phyloP scores from a whole-genome alignment of 345 rosid species.

The Mercurialis annua region DNA sequence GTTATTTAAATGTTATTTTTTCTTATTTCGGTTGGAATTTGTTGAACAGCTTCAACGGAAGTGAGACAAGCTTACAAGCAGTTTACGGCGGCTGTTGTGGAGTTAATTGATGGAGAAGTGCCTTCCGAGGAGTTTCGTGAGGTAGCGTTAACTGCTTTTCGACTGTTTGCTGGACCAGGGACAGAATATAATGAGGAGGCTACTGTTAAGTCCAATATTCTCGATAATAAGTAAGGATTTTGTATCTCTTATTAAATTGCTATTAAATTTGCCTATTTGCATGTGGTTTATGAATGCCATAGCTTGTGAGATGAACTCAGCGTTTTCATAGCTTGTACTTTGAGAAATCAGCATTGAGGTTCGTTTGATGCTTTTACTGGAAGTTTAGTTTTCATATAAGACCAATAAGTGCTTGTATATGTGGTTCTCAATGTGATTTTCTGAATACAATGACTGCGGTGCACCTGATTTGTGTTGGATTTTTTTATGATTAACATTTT shows the following conservation, averaged over 20 bases:
- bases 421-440: not conserved
- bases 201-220: slow-evolving; percentile 27
- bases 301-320: not conserved
- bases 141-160: slow-evolving; percentile 56
- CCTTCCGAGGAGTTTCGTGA: slow-evolving; percentile 78
- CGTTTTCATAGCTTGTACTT: not conserved
- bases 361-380: too few relatives aligned
- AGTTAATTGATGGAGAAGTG: slow-evolving; percentile 70
- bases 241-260: too few relatives aligned
- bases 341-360: not conserved
- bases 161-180: slow-evolving; percentile 41
- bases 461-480: not conserved
- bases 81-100: slow-evolving; percentile 71
- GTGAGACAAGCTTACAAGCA: slow-evolving; percentile 79
- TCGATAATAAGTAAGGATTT: slow-evolving; percentile 47
- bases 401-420: not conserved
- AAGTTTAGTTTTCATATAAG: not conserved
- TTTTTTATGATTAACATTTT: not conserved
- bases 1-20: slow-evolving; percentile 4
- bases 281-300: too few relatives aligned
- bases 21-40: slow-evolving; percentile 14
- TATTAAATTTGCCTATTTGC: too few relatives aligned
- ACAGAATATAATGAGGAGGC: slow-evolving; percentile 47
- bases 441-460: not conserved
- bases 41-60: slow-evolving; percentile 64